Evolutionary conservation across 768 basidiomycete species (phyloP), one percentile per base, ranked within the genome.

Genomic region (Mycena crocata): DNA sequence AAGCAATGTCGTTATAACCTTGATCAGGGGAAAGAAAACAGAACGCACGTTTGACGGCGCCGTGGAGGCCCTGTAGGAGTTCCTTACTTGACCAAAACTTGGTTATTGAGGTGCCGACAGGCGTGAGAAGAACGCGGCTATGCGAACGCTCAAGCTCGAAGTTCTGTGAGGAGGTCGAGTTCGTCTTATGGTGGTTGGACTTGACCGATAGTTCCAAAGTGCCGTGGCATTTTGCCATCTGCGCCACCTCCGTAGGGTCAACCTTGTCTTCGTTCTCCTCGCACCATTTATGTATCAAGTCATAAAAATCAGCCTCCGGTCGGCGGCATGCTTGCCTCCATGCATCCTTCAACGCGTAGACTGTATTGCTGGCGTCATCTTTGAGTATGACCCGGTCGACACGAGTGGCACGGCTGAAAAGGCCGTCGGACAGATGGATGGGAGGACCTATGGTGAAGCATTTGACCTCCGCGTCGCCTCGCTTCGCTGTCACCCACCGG

Each of bases 291-390:
- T 21, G 35, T 3, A 68, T 64, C 19, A 55, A 40, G n/a, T 64
- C 58, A 45, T 68, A 68, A 23, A 44, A 68, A 31, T 63, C 62
- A 12, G 35, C 21, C 28, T 68, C 67, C 19, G 67, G 67, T 4
- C 63, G 7, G 45, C 67, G 67, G 44, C 62, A 59, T 1, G 1
- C 35, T 26, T 64, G 28, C 4, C 57, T 28, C 67, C 67, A 68
- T 3, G 58, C 40, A 44, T 68, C 67, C 23, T 68, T 69, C 44
- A 69, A 34, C 21, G 63, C 68, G 32, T 63, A 68, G 19, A 59
- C 46, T 10, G 28, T 24, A 3, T n/a, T n/a, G n/a, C n/a, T n/a
- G n/a, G n/a, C n/a, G 23, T 69, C 68, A 9, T 69, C 55, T n/a
- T 57, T 24, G 17, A 69, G 26, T 10, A 69, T 42, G 32, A 69